phyloP scores from a whole-genome alignment of 495 filamentous ascomycete species.

The Aspergillus sclerotioniger region DNA sequence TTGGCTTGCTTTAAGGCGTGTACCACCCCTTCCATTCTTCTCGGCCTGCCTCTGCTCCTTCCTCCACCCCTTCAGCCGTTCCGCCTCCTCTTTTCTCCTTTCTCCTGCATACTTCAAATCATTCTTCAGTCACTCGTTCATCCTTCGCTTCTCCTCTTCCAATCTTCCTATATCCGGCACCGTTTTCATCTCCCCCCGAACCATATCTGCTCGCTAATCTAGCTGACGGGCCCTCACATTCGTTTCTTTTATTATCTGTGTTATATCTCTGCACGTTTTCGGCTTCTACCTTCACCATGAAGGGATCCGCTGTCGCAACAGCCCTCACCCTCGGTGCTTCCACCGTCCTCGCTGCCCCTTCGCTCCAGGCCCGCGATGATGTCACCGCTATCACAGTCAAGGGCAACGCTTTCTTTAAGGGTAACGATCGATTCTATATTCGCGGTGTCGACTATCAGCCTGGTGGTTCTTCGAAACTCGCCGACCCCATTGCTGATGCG shows the following conservation, averaged over 20 bases:
- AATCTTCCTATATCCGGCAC: not conserved
- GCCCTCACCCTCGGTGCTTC: slow-evolving; percentile 48
- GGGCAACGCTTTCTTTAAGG: slow-evolving; percentile 82
- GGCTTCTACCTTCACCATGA: slow-evolving; percentile 47
- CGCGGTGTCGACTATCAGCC: slow-evolving; percentile 96
- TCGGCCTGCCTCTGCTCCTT: not conserved
- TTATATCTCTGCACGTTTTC: not conserved
- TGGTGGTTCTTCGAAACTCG: slow-evolving; percentile 74
- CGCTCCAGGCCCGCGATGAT: slow-evolving; percentile 42
- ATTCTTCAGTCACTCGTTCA: slow-evolving; percentile 26
- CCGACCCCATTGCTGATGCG: slow-evolving; percentile 76
- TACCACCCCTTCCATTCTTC: not conserved
- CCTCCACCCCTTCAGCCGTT: not conserved
- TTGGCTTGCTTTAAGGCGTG: not conserved
- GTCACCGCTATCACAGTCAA: slow-evolving; percentile 56
- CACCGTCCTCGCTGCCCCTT: slow-evolving; percentile 50
- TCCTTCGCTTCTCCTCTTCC: slow-evolving; percentile 12
- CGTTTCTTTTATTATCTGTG: not conserved
- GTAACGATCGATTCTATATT: slow-evolving; percentile 82
- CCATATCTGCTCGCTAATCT: not conserved
- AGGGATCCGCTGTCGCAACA: slow-evolving; percentile 54
- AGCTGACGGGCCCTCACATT: slow-evolving; percentile 6
- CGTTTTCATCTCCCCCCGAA: not conserved
- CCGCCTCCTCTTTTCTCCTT: slow-evolving; percentile 17
- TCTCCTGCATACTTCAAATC: slow-evolving; percentile 16